Percentiles rank a stretch among this genome's conserved stretches.
Evolutionary conservation across 106 monocot species (phyloP).

Genomic region (Dactylorhiza incarnata): DNA sequence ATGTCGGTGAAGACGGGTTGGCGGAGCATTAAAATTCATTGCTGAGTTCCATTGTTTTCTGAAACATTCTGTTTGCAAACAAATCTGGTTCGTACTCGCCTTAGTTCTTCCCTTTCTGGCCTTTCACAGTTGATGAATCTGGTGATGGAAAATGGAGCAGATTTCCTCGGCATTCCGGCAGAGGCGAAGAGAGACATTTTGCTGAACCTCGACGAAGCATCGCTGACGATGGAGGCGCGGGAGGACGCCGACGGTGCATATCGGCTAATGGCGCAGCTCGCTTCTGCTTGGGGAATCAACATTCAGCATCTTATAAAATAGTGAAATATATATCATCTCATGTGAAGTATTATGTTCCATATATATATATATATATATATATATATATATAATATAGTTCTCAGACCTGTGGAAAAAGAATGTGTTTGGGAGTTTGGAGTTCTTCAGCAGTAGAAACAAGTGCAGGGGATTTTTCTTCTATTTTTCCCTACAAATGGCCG

Average conservation of each 20-base stretch:
- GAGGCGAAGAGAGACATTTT: conserved; percentile 52
- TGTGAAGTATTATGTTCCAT: no score
- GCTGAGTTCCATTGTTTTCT: no score
- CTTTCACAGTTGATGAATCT: conserved; percentile 48
- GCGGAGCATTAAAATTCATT: no score
- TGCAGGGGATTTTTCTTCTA: no score
- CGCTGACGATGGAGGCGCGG: conserved; percentile 28
- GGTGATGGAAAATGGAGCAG: conserved; percentile 47
- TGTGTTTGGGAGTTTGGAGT: no score
- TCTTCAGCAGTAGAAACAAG: no score
- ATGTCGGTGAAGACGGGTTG: no score
- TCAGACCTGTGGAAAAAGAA: no score
- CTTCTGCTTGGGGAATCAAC: conserved; percentile 61
- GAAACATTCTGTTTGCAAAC: no score
- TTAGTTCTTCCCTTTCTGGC: background rate
- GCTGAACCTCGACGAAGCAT: conserved; percentile 44
- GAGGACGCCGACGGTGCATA: conserved; percentile 46
- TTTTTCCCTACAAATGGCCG: no score
- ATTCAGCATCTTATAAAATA: conserved; percentile 57
- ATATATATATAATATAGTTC: no score
- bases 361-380: no score
- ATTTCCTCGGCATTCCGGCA: conserved; percentile 34
- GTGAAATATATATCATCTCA: background rate
- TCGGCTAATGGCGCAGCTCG: conserved; percentile 52
- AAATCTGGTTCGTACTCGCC: background rate